Evolutionary conservation across 2,329 filamentous ascomycete genomes (phyloP).

Genomic region (Colletotrichum destructivum): DNA sequence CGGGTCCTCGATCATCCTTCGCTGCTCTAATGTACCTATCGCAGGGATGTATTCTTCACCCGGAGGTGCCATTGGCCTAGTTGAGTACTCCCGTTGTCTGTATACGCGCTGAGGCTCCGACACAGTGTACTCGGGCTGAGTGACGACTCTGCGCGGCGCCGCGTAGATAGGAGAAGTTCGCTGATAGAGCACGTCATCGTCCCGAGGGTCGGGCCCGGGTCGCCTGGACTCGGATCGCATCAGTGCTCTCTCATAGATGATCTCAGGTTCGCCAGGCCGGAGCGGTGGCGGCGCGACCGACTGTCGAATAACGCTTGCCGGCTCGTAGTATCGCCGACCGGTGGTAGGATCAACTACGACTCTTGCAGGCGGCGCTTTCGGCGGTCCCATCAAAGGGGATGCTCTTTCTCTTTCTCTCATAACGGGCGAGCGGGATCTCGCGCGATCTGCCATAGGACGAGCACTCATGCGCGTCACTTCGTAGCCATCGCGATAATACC

Average conservation of each 20-base stretch:
- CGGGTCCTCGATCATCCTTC: constrained; percentile 61
- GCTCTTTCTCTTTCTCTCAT: constrained; percentile 61
- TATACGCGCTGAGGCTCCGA: constrained; percentile 68
- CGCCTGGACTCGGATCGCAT: constrained; percentile 68
- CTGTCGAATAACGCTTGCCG: constrained; percentile 62
- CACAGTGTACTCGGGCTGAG: constrained; percentile 72
- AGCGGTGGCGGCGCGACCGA: constrained; percentile 66
- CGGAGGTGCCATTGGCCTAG: constrained; percentile 61
- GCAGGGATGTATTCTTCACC: constrained; percentile 64
- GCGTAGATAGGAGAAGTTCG: constrained; percentile 65
- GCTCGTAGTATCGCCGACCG: constrained; percentile 83
- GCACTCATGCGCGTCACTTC: constrained; percentile 62
- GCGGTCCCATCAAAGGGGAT: constrained; percentile 65
- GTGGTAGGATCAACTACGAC: constrained; percentile 84
- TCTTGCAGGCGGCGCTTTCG: constrained; percentile 70
- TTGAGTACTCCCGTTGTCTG: constrained; percentile 71
- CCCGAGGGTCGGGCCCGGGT: constrained; percentile 61
- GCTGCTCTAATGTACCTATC: constrained; percentile 58
- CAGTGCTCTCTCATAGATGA: constrained; percentile 77
- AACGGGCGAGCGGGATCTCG: constrained; percentile 64
- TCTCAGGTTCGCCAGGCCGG: constrained; percentile 63
- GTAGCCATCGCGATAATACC: constrained; percentile 61
- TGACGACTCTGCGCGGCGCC: constrained; percentile 70
- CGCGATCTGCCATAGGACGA: constrained; percentile 64
- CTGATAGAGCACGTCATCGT: constrained; percentile 68